phyloP scores from a whole-genome alignment of 1,139 yeast species.

The Sugiyamaella xylanicola region DNA sequence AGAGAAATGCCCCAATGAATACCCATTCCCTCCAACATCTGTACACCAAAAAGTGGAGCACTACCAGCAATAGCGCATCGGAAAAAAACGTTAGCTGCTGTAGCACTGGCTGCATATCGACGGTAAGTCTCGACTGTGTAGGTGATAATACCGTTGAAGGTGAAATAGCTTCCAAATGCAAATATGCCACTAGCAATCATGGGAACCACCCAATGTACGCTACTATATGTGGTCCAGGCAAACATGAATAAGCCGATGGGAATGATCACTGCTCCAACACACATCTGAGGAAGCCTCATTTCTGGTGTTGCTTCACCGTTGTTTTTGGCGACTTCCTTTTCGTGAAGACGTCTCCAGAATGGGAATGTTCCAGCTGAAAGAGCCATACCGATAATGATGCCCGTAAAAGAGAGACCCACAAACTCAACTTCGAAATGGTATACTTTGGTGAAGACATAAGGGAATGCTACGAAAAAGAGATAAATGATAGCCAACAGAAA shows the following conservation, averaged over 20 bases:
- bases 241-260: constrained; percentile 68
- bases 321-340: constrained; percentile 23
- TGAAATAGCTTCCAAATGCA: constrained; percentile 58
- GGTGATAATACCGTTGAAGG: constrained; percentile 52
- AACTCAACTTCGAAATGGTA: constrained; percentile 47
- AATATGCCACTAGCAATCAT: constrained; percentile 62
- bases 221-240: constrained; percentile 69
- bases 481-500: constrained; percentile 61
- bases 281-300: constrained; percentile 66
- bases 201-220: constrained; percentile 82
- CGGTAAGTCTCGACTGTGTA: constrained; percentile 60
- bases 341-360: constrained; percentile 27
- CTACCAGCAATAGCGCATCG: constrained; percentile 66
- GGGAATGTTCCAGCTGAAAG: constrained; percentile 32
- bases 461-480: constrained; percentile 64
- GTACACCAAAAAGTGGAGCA: constrained; percentile 67
- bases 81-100: constrained; percentile 69
- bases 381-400: constrained; percentile 51
- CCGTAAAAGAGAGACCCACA: constrained; percentile 57
- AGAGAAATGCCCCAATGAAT: constrained; percentile 61
- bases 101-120: constrained; percentile 64
- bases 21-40: constrained; percentile 55
- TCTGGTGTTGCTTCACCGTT: constrained; percentile 49
- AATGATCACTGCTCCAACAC: constrained; percentile 48
- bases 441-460: constrained; percentile 54